Conservation (phyloP, 2,329 filamentous ascomycete species). For the Dothistroma septosporum region DNA sequence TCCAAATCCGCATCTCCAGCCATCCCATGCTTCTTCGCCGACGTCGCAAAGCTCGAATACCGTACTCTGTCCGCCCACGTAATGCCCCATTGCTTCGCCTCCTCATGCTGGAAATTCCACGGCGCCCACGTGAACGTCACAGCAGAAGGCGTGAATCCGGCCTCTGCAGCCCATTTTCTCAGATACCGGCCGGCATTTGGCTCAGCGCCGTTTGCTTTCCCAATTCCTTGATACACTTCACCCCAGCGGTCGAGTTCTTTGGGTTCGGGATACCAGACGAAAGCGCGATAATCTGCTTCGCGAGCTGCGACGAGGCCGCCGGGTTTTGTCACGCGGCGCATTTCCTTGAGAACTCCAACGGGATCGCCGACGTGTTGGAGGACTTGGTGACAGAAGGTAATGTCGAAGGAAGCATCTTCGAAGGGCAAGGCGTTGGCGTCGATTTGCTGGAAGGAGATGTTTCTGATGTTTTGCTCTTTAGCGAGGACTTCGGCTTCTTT, state of each 20-base stretch:
- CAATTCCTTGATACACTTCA: conserved; percentile 8
- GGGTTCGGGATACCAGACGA: conserved; percentile 23
- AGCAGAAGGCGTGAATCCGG: conserved; percentile 8
- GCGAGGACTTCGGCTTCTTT: not conserved
- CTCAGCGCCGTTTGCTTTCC: conserved; percentile 13
- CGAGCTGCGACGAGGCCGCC: conserved; percentile 33
- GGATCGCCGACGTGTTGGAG: conserved; percentile 30
- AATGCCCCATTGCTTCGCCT: not conserved
- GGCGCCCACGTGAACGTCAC: conserved; percentile 8
- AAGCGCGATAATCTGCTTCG: conserved; percentile 35
- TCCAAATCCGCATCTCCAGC: conserved; percentile 2
- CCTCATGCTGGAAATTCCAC: conserved; percentile 11
- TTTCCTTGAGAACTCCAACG: conserved; percentile 28
- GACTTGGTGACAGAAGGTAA: conserved; percentile 33
- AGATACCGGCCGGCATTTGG: conserved; percentile 14
- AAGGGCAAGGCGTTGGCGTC: conserved; percentile 26
- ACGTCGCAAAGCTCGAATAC: conserved; percentile 9
- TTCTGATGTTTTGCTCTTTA: conserved; percentile 1
- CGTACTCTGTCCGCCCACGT: conserved; percentile 1
- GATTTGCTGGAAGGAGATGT: conserved; percentile 9
- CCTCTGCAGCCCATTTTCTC: conserved; percentile 8
- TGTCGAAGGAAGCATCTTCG: conserved; percentile 30
- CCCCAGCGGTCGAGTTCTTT: conserved; percentile 26
- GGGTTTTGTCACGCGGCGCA: conserved; percentile 33
- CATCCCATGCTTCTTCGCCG: conserved; percentile 2